Percentiles rank a stretch among this genome's conserved stretches.
phyloP scores from a whole-genome alignment of 176 grass and related monocot species.

The Carex scoparia region DNA sequence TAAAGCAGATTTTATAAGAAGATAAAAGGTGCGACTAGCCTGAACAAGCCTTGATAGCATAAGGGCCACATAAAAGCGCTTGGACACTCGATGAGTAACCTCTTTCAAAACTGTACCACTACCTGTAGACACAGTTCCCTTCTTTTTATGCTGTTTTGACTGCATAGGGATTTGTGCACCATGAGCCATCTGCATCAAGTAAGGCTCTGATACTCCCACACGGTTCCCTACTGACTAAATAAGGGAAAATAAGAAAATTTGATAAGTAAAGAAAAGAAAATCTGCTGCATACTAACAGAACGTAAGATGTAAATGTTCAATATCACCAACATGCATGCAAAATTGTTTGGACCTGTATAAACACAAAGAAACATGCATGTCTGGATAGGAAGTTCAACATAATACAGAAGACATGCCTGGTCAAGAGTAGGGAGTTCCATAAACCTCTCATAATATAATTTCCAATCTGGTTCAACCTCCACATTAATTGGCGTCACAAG shows the following conservation, averaged over 20 bases:
- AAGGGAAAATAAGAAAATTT: slow-evolving; percentile 18
- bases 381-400: neutral
- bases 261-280: slow-evolving; percentile 18
- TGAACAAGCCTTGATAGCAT: slow-evolving; percentile 90
- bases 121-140: slow-evolving; percentile 17
- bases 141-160: slow-evolving; percentile 36
- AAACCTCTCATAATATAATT: slow-evolving; percentile 92
- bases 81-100: slow-evolving; percentile 66
- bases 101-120: slow-evolving; percentile 49
- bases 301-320: slow-evolving; percentile 2
- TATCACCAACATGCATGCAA: neutral
- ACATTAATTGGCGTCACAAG: slow-evolving; percentile 93
- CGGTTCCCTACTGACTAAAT: slow-evolving; percentile 79
- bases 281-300: neutral
- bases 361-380: neutral
- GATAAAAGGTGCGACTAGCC: slow-evolving; percentile 38
- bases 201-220: slow-evolving; percentile 81
- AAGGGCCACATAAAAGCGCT: slow-evolving; percentile 89
- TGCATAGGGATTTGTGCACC: slow-evolving; percentile 53
- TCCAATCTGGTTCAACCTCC: slow-evolving; percentile 93
- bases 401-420: slow-evolving; percentile 42
- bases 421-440: slow-evolving; percentile 86
- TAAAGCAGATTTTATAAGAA: neutral
- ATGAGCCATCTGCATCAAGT: slow-evolving; percentile 97
- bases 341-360: neutral